Conservation (phyloP, 305 asterid species). For the Fraxinus xanthoxyloides region DNA sequence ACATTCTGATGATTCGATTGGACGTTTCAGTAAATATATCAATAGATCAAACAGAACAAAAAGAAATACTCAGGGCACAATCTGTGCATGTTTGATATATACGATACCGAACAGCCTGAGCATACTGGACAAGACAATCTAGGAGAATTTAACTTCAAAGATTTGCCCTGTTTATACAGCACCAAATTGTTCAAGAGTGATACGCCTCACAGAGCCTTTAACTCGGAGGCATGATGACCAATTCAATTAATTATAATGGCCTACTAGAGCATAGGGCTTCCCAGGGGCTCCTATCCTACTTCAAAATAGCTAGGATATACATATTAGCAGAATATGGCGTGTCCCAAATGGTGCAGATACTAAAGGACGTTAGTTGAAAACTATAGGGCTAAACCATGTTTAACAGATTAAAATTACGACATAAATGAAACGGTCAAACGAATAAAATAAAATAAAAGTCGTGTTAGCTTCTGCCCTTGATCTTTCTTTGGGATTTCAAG, state of each 20-base stretch:
- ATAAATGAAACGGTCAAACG: slow-evolving; percentile 16
- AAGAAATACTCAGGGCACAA: background rate
- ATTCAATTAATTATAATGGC: slow-evolving; percentile 1
- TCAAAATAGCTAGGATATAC: slow-evolving; percentile 10
- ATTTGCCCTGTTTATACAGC: background rate
- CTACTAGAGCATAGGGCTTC: background rate
- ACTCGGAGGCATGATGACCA: slow-evolving; percentile 31
- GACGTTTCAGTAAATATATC: background rate
- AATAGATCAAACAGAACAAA: background rate
- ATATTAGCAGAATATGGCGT: background rate
- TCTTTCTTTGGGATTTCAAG: slow-evolving; percentile 73
- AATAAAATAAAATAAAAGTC: background rate
- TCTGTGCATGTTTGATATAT: background rate
- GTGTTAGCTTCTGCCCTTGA: slow-evolving; percentile 47
- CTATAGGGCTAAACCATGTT: slow-evolving; percentile 28
- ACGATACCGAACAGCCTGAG: background rate
- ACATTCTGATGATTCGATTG: background rate
- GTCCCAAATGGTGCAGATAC: background rate
- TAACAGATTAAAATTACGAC: slow-evolving; percentile 22
- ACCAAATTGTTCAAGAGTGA: background rate
- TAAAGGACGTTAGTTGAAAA: slow-evolving; percentile 26
- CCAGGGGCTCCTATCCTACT: slow-evolving; percentile 11
- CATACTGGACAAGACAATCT: background rate
- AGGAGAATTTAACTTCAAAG: background rate
- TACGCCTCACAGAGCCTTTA: slow-evolving; percentile 43